A percentile compares a stretch with the other conserved stretches of the same genome.
phyloP scores from a whole-genome alignment of 1,139 yeast species.

The Magnusiomyces tetraspermus region DNA sequence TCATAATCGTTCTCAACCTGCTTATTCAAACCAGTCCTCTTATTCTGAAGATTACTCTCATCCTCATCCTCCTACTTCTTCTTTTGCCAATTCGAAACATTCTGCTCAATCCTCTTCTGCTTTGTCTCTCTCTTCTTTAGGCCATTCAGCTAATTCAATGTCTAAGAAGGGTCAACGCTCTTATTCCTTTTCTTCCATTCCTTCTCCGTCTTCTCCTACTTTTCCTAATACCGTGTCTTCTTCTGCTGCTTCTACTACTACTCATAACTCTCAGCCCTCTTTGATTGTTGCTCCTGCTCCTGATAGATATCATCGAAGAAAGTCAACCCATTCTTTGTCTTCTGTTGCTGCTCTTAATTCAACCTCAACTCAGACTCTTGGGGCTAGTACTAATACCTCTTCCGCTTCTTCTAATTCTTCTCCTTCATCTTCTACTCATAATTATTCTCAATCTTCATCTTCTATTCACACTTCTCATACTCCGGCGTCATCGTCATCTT shows the following conservation, averaged over 20 bases:
- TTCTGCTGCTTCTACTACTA: background rate
- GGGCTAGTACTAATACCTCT: background rate
- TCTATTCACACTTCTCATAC: slow-evolving; percentile 11
- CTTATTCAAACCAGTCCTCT: too few species aligned
- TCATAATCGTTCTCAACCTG: too few species aligned
- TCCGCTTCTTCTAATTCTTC: background rate
- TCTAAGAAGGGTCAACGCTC: slow-evolving; percentile 7
- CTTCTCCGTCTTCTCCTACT: background rate
- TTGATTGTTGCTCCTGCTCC: slow-evolving; percentile 18
- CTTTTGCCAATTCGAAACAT: background rate
- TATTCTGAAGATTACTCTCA: too few species aligned
- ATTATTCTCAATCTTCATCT: slow-evolving; percentile 10
- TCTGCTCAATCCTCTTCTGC: background rate
- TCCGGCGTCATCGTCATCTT: slow-evolving; percentile 7
- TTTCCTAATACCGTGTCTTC: background rate
- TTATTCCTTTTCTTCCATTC: slow-evolving; percentile 9
- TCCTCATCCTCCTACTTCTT: background rate
- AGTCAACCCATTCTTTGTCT: slow-evolving; percentile 16
- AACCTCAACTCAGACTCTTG: background rate
- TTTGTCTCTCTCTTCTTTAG: slow-evolving; percentile 9
- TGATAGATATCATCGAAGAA: slow-evolving; percentile 28
- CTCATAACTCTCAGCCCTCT: slow-evolving; percentile 10
- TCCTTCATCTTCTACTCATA: background rate
- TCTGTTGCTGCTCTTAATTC: slow-evolving; percentile 8
- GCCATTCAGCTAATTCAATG: background rate